Conservation (phyloP, 306 rosid species). For the Carpinus fangiana region DNA sequence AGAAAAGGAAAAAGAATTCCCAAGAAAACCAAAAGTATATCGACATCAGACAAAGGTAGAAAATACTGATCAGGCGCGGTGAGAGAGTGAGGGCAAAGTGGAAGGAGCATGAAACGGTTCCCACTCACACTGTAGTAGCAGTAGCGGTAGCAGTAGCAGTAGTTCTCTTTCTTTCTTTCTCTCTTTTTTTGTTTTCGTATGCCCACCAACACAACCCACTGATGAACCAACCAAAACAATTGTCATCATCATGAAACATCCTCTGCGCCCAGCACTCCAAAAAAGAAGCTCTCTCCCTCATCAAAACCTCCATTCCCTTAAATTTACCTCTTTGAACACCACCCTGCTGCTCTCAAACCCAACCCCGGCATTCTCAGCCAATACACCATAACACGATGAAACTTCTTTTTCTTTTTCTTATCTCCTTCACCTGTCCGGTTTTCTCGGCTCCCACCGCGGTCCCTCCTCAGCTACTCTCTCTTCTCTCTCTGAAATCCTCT, state of each 20-base stretch:
- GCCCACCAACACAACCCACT: conserved; percentile 84
- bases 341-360: conserved; percentile 43
- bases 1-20: conserved; percentile 60
- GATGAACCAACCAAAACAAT: conserved; percentile 46
- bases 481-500: conserved; percentile 66
- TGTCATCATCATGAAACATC: conserved; percentile 82
- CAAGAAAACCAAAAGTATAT: conserved; percentile 66
- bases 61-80: conserved; percentile 27
- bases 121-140: not conserved
- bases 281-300: conserved; percentile 64
- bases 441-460: conserved; percentile 39
- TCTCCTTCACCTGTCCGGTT: conserved; percentile 25
- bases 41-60: conserved; percentile 78
- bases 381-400: conserved; percentile 60
- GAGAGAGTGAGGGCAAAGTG: conserved; percentile 11
- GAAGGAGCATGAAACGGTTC: conserved; percentile 13
- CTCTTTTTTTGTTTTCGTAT: conserved; percentile 24
- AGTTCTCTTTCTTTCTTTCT: conserved; percentile 13
- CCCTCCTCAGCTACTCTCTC: conserved; percentile 61
- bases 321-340: conserved; percentile 53
- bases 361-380: conserved; percentile 9
- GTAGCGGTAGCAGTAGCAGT: conserved; percentile 26
- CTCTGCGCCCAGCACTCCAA: conserved; percentile 87
- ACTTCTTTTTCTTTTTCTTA: conserved; percentile 42
- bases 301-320: conserved; percentile 77